Evolutionary conservation across 1,284 basidiomycete genomes (phyloP), one percentile per base, ranked within the genome.

Genomic region (Quambalaria eucalypti): DNA sequence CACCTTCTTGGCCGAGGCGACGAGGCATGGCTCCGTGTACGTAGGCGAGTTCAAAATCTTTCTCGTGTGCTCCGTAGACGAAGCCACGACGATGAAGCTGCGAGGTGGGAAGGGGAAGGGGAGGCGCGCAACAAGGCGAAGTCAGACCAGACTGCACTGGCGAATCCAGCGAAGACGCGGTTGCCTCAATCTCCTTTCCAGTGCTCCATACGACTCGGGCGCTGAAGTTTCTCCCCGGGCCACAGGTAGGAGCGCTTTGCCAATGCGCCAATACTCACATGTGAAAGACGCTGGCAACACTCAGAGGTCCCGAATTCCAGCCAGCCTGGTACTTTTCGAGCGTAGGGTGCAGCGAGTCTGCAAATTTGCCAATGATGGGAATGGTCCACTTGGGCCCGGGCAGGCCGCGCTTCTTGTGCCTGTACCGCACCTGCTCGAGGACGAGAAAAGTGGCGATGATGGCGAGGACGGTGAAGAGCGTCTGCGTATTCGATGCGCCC

Each of bases 1-100:
- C 53, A 98, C 82, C 65, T 87, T 82, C 78, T 96, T 96, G 52
- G 90, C 95, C 8, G 90, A 88, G 65, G 91, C 82, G 38, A 96
- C 90, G 19, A 98, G 84, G 76, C 90, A 95, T 4, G 93, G 93
- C 64, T 75, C 73, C 14, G 71, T 59, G 46, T 68, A 74, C 2
- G 56, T 62, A 23, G 73, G 71, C 55, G 68, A 71, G 62, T 74
- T 75, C 50, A 75, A 65, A 47, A 75, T 75, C 62, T 73, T 75
- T 48, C 73, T 64, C 6, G 73, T 64, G 49, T 65, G 66, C 40
- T 74, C 70, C 51, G 65, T 74, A 8, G 71, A 74, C 2, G 71
- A 74, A 8, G 71, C 70, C 31, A 75, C 62, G 33, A 75, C 71
- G 40, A 75, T 75, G 64, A 75, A 75, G 51, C 70, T 73, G 61